A percentile compares a stretch with the other conserved stretches of the same genome.
phyloP scores from a whole-genome alignment of 225 moss, liverwort and hornwort genomes.

The Takakia lepidozioides region DNA sequence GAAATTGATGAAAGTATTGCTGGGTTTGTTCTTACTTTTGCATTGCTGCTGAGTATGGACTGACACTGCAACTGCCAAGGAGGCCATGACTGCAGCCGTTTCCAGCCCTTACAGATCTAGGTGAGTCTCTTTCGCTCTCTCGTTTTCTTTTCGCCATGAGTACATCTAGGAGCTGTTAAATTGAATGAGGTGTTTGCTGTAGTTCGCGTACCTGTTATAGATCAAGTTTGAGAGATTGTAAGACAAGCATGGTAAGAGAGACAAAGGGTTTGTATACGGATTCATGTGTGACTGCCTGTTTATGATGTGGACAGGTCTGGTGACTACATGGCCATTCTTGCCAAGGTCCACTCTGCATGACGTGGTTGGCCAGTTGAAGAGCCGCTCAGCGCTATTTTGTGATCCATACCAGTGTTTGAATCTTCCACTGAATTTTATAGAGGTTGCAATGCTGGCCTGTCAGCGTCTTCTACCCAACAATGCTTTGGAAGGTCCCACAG shows the following conservation, averaged over 20 bases:
- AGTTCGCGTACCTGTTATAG: not conserved
- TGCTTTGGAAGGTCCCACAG: too few species aligned
- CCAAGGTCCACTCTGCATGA: conserved; percentile 74
- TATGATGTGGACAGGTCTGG: conserved; percentile 49
- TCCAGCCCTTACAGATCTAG: conserved; percentile 67
- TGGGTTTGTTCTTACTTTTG: too few species aligned
- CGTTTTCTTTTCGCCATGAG: not conserved
- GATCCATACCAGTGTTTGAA: too few species aligned
- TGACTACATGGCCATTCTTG: conserved; percentile 82
- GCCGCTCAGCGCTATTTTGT: conserved; percentile 20
- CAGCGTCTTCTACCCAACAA: too few species aligned
- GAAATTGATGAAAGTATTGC: too few species aligned
- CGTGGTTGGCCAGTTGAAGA: conserved; percentile 55
- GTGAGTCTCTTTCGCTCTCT: conserved; percentile 14
- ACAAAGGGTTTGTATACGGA: not conserved
- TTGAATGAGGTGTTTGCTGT: not conserved
- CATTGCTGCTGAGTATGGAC: conserved; percentile 7
- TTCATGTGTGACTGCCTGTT: not conserved
- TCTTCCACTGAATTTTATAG: too few species aligned
- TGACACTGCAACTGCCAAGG: conserved; percentile 55
- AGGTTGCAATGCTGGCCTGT: too few species aligned
- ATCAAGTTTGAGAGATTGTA: not conserved
- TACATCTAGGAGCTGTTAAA: not conserved
- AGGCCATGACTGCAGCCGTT: conserved; percentile 63
- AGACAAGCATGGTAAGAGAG: too few species aligned